phyloP scores from a whole-genome alignment of 75 land plant species.

The Gnetum montanum region DNA sequence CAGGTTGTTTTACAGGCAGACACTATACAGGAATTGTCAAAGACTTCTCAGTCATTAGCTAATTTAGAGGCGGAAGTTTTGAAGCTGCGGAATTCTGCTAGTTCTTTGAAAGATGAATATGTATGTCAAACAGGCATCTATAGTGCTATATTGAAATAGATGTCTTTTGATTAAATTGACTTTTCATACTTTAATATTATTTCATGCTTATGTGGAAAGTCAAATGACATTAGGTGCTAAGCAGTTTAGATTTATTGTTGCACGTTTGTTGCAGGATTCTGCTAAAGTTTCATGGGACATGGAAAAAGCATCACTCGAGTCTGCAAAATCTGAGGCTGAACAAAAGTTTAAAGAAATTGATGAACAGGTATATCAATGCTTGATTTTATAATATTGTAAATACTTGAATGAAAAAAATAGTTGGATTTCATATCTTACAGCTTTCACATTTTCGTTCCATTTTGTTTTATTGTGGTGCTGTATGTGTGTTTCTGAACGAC shows the following conservation, averaged over 20 bases:
- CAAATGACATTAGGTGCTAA: no score
- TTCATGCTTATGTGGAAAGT: no score
- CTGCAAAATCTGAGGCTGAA: conserved; percentile 43
- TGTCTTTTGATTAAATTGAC: no score
- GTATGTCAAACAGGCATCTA: conserved; percentile 30
- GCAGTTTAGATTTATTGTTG: no score
- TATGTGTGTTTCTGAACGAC: background rate
- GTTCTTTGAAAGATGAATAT: conserved; percentile 43
- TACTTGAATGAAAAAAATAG: no score
- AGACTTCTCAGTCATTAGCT: conserved; percentile 45
- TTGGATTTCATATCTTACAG: background rate
- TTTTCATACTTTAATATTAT: no score
- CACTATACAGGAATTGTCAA: conserved; percentile 82
- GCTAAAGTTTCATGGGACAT: conserved; percentile 47
- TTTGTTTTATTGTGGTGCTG: background rate
- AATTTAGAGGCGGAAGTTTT: conserved; percentile 40
- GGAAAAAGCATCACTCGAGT: conserved; percentile 46
- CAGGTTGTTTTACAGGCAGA: conserved; percentile 93
- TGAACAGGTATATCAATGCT: conserved; percentile 59
- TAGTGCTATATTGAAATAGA: conserved; percentile 1
- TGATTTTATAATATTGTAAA: no score
- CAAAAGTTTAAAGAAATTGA: conserved; percentile 57
- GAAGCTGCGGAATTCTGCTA: conserved; percentile 40
- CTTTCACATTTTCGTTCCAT: background rate
- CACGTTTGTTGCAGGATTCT: conserved; percentile 44